Evolutionary conservation across 805 yeast species (phyloP).

Genomic region (Cyberlindnera sargentensis): DNA sequence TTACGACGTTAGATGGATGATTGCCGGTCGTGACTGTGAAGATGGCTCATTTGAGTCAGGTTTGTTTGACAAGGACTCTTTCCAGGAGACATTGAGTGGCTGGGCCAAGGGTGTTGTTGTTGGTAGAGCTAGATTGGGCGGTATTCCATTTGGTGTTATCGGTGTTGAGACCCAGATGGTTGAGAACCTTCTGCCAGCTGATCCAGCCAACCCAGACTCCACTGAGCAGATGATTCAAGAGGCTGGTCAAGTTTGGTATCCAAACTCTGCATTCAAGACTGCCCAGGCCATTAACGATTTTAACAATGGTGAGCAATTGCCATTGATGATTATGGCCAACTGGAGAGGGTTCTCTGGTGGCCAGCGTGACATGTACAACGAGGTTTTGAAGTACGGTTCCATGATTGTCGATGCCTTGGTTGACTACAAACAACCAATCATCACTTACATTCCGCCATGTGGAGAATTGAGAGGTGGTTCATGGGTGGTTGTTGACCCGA

Average conservation of each 20-base stretch:
- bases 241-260: conserved; percentile 99
- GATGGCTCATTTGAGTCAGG: conserved; percentile 76
- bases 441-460: conserved; percentile 95
- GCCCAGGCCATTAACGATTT: conserved; percentile 98
- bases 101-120: conserved; percentile 99
- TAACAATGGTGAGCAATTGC: conserved; percentile 96
- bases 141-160: conserved; percentile 97
- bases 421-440: conserved; percentile 92
- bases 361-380: conserved; percentile 99
- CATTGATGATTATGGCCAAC: conserved; percentile 95
- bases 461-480: conserved; percentile 99
- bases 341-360: conserved; percentile 99
- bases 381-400: conserved; percentile 94
- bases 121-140: conserved; percentile 98
- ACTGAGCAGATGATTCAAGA: conserved; percentile 83
- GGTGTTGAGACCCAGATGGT: conserved; percentile 90
- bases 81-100: conserved; percentile 93
- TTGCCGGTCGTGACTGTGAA: conserved; percentile 71
- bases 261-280: conserved; percentile 97
- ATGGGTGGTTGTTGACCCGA: conserved; percentile 99
- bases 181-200: conserved; percentile 92
- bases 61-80: conserved; percentile 85
- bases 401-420: conserved; percentile 95
- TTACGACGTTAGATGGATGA: conserved; percentile 93
- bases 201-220: conserved; percentile 96